Conservation (phyloP, 2,329 filamentous ascomycete species). For the Stachybotrys elegans region DNA sequence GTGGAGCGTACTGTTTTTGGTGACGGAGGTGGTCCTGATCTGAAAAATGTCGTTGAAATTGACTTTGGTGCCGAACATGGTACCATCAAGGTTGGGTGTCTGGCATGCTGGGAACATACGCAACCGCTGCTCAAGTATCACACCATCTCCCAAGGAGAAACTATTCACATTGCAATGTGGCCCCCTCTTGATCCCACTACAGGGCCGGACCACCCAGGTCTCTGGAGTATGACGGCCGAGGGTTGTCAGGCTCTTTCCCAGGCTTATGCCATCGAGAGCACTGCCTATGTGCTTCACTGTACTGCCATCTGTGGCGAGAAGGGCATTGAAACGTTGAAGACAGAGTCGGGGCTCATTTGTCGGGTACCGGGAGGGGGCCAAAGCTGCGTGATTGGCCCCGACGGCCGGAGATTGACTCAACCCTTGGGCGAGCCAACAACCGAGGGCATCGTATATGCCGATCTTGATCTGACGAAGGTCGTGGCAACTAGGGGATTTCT, state of each 20-base stretch:
- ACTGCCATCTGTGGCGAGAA: constrained; percentile 29
- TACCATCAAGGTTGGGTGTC: constrained; percentile 31
- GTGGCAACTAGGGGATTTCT: constrained; percentile 34
- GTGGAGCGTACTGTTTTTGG: constrained; percentile 47
- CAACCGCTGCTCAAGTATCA: constrained; percentile 46
- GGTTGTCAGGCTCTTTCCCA: constrained; percentile 40
- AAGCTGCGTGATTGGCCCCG: constrained; percentile 16
- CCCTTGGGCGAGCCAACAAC: constrained; percentile 8
- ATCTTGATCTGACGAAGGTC: constrained; percentile 40
- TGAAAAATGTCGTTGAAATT: constrained; percentile 34
- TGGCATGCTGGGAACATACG: constrained; percentile 47
- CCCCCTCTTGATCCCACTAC: constrained; percentile 23
- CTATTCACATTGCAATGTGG: constrained; percentile 45
- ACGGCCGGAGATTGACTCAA: constrained; percentile 13
- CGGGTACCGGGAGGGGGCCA: constrained; percentile 15
- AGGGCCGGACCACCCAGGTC: constrained; percentile 14
- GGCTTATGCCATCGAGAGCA: constrained; percentile 52
- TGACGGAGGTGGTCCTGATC: constrained; percentile 32
- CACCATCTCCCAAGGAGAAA: constrained; percentile 35
- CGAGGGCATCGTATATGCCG: constrained; percentile 45
- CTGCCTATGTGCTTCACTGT: constrained; percentile 43
- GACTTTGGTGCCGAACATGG: constrained; percentile 25
- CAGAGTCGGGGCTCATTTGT: constrained; percentile 25
- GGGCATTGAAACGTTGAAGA: constrained; percentile 36
- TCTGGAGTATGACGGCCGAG: constrained; percentile 24